phyloP scores from a whole-genome alignment of 2,329 filamentous ascomycete genomes.

The Plenodomus tracheiphilus region DNA sequence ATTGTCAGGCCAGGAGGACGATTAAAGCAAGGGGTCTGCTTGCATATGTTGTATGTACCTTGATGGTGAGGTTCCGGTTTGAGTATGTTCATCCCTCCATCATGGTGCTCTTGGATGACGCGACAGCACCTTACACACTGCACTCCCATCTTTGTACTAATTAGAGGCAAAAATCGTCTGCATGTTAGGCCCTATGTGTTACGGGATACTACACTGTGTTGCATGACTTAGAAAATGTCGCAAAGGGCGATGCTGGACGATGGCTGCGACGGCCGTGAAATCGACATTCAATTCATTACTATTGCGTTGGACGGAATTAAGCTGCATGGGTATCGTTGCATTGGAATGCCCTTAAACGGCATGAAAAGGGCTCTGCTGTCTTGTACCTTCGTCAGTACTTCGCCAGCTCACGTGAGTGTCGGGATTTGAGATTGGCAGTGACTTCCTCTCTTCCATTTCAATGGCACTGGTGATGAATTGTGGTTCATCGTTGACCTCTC shows the following conservation, averaged over 20 bases:
- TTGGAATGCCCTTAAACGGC: constrained; percentile 10
- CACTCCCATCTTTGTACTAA: background rate
- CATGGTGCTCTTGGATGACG: constrained; percentile 23
- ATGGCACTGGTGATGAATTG: constrained; percentile 32
- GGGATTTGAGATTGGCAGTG: constrained; percentile 8
- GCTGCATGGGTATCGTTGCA: background rate
- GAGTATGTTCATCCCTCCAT: constrained; percentile 13
- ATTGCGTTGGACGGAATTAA: background rate
- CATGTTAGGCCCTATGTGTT: too few species aligned
- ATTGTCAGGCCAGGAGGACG: background rate
- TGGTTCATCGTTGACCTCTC: constrained; percentile 13
- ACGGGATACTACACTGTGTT: too few species aligned
- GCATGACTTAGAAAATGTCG: too few species aligned
- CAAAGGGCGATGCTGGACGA: too few species aligned
- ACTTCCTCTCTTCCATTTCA: constrained; percentile 24
- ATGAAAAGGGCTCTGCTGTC: constrained; percentile 14
- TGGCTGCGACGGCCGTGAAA: background rate
- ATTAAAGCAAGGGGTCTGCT: background rate
- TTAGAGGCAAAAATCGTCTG: too few species aligned
- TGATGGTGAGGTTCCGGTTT: constrained; percentile 20
- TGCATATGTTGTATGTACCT: constrained; percentile 15
- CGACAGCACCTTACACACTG: too few species aligned
- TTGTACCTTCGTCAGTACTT: constrained; percentile 13
- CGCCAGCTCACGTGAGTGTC: constrained; percentile 16
- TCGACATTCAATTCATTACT: background rate